Conservation (phyloP, 352 stramenopile genomes). For the Globisporangium rhizosaccharum region DNA sequence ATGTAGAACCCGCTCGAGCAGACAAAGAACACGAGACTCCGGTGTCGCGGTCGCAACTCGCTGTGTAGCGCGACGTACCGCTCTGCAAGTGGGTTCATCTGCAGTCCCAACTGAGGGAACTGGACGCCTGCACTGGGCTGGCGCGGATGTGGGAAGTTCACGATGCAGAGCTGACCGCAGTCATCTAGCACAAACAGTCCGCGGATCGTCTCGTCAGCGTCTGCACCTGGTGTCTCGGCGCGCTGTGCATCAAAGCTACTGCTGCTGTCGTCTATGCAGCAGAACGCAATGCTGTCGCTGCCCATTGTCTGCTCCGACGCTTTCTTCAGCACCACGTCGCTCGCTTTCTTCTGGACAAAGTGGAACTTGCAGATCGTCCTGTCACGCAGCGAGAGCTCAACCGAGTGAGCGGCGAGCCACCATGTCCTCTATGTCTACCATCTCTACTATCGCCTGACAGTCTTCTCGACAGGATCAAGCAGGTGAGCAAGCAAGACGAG, state of each 20-base stretch:
- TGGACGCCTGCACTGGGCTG: not conserved
- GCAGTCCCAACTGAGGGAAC: constrained; percentile 9
- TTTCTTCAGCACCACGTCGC: constrained; percentile 21
- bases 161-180: constrained; percentile 20
- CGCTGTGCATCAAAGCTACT: constrained; percentile 1
- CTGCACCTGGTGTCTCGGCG: constrained; percentile 1
- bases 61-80: constrained; percentile 27
- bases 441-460: not conserved
- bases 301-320: constrained; percentile 20
- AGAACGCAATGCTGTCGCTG: constrained; percentile 24
- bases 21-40: constrained; percentile 26
- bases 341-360: constrained; percentile 21
- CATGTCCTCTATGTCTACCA: not conserved
- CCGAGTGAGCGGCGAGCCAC: not conserved
- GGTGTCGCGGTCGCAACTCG: constrained; percentile 10
- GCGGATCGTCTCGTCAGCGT: not conserved
- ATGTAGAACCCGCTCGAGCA: constrained; percentile 37
- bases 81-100: constrained; percentile 23
- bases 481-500: not conserved
- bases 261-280: constrained; percentile 3
- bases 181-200: constrained; percentile 24
- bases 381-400: not conserved
- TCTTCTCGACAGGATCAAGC: too few species aligned
- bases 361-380: constrained; percentile 29
- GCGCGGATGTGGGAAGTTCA: constrained; percentile 6